phyloP scores from a whole-genome alignment of 306 rosid genomes.

The Prunus padus region DNA sequence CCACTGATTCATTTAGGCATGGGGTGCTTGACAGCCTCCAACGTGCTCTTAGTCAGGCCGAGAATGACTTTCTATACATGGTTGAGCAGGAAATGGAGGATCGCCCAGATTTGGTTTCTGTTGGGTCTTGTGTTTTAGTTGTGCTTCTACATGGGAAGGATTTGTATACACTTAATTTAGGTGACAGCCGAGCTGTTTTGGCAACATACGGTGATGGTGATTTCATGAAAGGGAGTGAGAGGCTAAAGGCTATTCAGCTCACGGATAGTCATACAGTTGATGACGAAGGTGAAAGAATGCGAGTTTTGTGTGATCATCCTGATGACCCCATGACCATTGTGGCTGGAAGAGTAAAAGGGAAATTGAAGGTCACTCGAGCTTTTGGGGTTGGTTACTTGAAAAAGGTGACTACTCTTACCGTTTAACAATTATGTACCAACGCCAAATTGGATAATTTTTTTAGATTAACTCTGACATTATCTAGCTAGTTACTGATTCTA shows the following conservation, averaged over 20 bases:
- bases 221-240: conserved; percentile 32
- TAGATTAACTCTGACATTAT: neutral
- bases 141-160: conserved; percentile 86
- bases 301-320: conserved; percentile 66
- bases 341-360: conserved; percentile 90
- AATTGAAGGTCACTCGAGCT: conserved; percentile 93
- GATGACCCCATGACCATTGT: conserved; percentile 67
- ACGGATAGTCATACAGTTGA: conserved; percentile 88
- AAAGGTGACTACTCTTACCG: conserved; percentile 50
- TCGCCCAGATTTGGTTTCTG: conserved; percentile 91
- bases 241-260: conserved; percentile 74
- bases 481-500: neutral
- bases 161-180: conserved; percentile 83
- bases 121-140: conserved; percentile 90
- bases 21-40: conserved; percentile 73
- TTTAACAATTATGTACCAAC: neutral
- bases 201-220: conserved; percentile 48
- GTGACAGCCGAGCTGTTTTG: conserved; percentile 92
- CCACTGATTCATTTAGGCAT: conserved; percentile 41
- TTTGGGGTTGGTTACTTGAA: conserved; percentile 98
- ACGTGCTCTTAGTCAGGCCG: conserved; percentile 70
- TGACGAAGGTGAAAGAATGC: conserved; percentile 64
- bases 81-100: conserved; percentile 98
- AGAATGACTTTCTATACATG: conserved; percentile 90
- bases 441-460: neutral